Evolutionary conservation across 768 basidiomycete species (phyloP).

Genomic region (Lentinula detonsa): DNA sequence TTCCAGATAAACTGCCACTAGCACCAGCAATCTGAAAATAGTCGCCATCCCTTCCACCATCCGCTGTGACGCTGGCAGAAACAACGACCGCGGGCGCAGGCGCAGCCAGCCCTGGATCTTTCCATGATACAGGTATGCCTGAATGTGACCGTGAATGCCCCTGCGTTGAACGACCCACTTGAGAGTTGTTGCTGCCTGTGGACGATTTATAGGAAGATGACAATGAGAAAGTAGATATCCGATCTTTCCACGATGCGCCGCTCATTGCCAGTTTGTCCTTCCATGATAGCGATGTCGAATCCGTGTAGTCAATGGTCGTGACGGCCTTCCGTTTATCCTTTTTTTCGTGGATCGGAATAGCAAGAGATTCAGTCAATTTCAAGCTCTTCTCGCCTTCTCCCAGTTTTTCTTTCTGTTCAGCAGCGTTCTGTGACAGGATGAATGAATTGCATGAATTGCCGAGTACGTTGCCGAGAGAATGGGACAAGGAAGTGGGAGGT

Average conservation of each 20-base stretch:
- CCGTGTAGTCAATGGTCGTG: background rate
- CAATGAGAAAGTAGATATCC: constrained; percentile 22
- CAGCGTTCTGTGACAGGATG: constrained; percentile 18
- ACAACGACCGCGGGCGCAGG: constrained; percentile 50
- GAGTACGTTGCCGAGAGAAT: constrained; percentile 37
- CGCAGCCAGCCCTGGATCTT: constrained; percentile 45
- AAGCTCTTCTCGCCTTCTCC: background rate
- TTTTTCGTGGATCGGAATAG: constrained; percentile 28
- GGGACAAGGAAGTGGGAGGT: constrained; percentile 50
- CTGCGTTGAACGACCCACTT: constrained; percentile 17
- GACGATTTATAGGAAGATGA: constrained; percentile 33
- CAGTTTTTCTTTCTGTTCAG: background rate
- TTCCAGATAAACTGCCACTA: constrained; percentile 9
- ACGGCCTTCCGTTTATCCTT: constrained; percentile 26
- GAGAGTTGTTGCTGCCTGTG: constrained; percentile 26
- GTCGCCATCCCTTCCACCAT: constrained; percentile 31
- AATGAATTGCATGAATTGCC: constrained; percentile 23
- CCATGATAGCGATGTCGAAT: constrained; percentile 1
- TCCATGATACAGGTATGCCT: constrained; percentile 37
- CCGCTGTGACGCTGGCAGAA: constrained; percentile 40
- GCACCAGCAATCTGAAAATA: constrained; percentile 30
- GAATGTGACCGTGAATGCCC: constrained; percentile 33
- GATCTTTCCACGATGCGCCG: constrained; percentile 30
- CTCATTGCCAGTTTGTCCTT: constrained; percentile 2
- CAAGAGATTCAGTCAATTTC: background rate